A percentile compares a stretch with the other conserved stretches of the same genome.
phyloP scores from a whole-genome alignment of 768 basidiomycete species.

The Crepidotus variabilis region DNA sequence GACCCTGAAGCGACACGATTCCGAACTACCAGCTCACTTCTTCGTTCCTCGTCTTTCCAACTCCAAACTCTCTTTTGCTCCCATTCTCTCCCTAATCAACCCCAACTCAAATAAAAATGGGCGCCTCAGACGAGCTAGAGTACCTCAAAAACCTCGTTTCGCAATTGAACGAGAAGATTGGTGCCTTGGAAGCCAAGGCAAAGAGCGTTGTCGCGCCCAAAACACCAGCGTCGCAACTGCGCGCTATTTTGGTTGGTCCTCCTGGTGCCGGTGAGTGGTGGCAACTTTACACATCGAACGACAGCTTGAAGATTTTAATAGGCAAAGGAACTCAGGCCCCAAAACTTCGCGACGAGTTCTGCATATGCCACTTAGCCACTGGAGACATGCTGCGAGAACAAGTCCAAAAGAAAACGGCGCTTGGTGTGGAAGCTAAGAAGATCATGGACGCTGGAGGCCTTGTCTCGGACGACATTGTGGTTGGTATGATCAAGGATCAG shows the following conservation, averaged over 20 bases:
- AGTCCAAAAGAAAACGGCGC: conserved; percentile 78
- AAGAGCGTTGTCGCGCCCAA: conserved; percentile 39
- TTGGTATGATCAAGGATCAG: conserved; percentile 96
- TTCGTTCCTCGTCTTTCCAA: conserved; percentile 9
- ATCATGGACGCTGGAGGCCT: conserved; percentile 97
- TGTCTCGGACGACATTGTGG: conserved; percentile 95
- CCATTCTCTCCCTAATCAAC: background rate
- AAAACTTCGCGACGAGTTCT: conserved; percentile 86
- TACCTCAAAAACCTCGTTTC: conserved; percentile 91
- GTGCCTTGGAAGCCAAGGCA: conserved; percentile 65
- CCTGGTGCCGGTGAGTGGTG: conserved; percentile 84
- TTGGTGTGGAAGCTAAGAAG: conserved; percentile 93
- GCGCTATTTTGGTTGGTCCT: conserved; percentile 92
- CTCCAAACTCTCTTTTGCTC: conserved; percentile 6
- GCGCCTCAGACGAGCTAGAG: conserved; percentile 76
- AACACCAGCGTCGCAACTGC: conserved; percentile 73
- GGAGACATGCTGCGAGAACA: conserved; percentile 99
- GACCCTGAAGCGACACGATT: conserved; percentile 10
- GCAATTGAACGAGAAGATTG: conserved; percentile 91
- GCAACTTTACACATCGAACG: background rate
- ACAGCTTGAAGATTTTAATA: conserved; percentile 25
- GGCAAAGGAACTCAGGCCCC: conserved; percentile 99
- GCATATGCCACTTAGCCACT: conserved; percentile 96
- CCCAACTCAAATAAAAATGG: conserved; percentile 38
- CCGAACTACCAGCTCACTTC: conserved; percentile 19